Percentiles rank a stretch among this genome's conserved stretches.
These are phyloP conservation scores for Bryoglossum gracile DNA, from an alignment of 495 filamentous ascomycete genomes.

Conservation along the genomic window DNA sequence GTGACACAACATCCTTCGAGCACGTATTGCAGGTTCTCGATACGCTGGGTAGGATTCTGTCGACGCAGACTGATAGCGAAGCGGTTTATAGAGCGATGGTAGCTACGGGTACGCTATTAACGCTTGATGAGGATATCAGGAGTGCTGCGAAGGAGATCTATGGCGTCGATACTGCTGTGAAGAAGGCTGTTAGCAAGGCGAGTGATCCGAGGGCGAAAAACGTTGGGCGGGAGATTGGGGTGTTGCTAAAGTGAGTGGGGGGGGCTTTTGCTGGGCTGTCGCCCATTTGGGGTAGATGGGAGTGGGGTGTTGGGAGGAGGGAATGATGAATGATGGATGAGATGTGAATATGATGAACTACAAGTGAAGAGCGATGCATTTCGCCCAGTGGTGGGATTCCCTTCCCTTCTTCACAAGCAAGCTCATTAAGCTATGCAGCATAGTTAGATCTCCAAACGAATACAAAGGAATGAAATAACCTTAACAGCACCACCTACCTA, in stretches of 20 bases:
- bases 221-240: constrained; percentile 51
- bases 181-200: constrained; percentile 35
- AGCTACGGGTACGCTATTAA: constrained; percentile 69
- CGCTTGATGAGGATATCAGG: constrained; percentile 41
- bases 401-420: no score
- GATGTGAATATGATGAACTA: no score
- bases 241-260: constrained; percentile 30
- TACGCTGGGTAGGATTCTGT: constrained; percentile 54
- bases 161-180: constrained; percentile 34
- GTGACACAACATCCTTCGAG: constrained; percentile 36
- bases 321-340: no score
- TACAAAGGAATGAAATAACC: no score
- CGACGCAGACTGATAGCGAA: constrained; percentile 65
- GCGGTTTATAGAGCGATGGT: constrained; percentile 77
- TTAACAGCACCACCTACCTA: no score
- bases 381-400: no score
- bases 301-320: background rate
- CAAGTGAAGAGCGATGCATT: no score
- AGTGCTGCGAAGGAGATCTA: constrained; percentile 42
- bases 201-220: constrained; percentile 51
- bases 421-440: no score
- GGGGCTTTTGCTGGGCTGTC: background rate
- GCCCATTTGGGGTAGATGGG: background rate
- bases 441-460: no score
- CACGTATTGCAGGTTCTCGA: constrained; percentile 53